Conservation (phyloP, 1,284 basidiomycete genomes). For the Irpex rosettiformis region DNA sequence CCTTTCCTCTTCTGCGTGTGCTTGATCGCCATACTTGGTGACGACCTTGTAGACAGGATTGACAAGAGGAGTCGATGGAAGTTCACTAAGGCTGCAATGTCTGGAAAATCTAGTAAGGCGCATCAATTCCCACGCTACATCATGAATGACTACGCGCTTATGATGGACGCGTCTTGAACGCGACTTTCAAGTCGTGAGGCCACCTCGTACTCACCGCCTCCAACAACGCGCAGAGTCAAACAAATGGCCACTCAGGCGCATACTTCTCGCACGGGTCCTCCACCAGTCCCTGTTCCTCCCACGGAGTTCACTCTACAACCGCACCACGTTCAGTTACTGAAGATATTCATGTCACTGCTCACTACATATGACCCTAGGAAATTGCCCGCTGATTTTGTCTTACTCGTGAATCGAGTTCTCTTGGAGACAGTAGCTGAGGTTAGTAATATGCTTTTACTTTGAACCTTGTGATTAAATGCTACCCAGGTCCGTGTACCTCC, state of each 20-base stretch:
- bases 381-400: constrained; percentile 54
- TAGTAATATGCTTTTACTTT: constrained; percentile 11
- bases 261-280: not conserved
- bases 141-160: not conserved
- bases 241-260: not conserved
- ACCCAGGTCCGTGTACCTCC: constrained; percentile 11
- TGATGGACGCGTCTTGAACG: not conserved
- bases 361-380: constrained; percentile 48
- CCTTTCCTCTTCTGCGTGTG: constrained; percentile 21
- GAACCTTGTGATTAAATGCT: constrained; percentile 3
- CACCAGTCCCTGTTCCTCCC: constrained; percentile 38
- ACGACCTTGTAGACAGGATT: not conserved
- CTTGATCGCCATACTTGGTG: constrained; percentile 20
- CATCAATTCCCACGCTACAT: constrained; percentile 7
- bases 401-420: constrained; percentile 60
- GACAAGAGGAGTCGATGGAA: constrained; percentile 3
- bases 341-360: constrained; percentile 56
- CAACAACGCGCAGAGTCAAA: not conserved
- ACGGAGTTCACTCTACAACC: constrained; percentile 62
- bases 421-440: constrained; percentile 58
- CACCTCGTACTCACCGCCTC: not conserved
- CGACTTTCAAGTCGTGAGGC: not conserved
- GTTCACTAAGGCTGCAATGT: not conserved
- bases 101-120: constrained; percentile 17
- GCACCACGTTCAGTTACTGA: constrained; percentile 68